Evolutionary conservation across 1,284 basidiomycete species (phyloP).

Genomic region (Ustilago shanxiensis): DNA sequence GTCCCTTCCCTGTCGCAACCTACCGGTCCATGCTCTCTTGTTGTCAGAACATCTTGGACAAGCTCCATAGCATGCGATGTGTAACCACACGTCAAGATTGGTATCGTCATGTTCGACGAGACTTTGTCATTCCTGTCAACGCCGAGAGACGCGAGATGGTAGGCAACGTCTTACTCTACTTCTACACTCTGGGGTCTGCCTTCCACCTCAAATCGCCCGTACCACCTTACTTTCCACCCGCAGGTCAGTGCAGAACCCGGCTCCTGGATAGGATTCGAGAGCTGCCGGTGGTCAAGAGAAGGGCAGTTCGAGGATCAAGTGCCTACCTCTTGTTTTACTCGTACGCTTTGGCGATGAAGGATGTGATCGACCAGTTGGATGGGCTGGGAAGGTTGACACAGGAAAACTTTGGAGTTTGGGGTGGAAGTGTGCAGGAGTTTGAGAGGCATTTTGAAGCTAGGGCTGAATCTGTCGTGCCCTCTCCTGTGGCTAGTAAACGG

Average conservation of each 20-base stretch:
- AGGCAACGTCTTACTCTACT: constrained; percentile 91
- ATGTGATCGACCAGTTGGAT: constrained; percentile 60
- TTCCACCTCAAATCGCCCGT: constrained; percentile 90
- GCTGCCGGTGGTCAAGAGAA: constrained; percentile 81
- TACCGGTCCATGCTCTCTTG: constrained; percentile 87
- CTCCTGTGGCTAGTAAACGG: constrained; percentile 30
- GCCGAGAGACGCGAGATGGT: constrained; percentile 84
- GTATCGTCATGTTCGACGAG: constrained; percentile 79
- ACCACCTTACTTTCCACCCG: constrained; percentile 93
- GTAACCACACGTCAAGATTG: constrained; percentile 94
- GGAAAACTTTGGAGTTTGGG: constrained; percentile 61
- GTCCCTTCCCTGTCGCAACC: constrained; percentile 73
- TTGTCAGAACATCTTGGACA: constrained; percentile 81
- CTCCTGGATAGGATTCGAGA: constrained; percentile 74
- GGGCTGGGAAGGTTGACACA: constrained; percentile 55
- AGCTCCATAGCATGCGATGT: constrained; percentile 91
- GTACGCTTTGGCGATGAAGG: constrained; percentile 87
- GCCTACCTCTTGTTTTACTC: constrained; percentile 90
- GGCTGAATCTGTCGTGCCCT: constrained; percentile 28
- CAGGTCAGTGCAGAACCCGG: constrained; percentile 81
- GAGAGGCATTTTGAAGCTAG: constrained; percentile 54
- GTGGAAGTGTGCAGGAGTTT: constrained; percentile 54
- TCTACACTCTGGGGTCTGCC: constrained; percentile 86
- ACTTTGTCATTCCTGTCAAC: constrained; percentile 84
- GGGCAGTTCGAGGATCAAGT: constrained; percentile 75